These are phyloP conservation scores for Taphrina betulina DNA, from an alignment of 1,139 yeast genomes.

Conservation along the genomic window DNA sequence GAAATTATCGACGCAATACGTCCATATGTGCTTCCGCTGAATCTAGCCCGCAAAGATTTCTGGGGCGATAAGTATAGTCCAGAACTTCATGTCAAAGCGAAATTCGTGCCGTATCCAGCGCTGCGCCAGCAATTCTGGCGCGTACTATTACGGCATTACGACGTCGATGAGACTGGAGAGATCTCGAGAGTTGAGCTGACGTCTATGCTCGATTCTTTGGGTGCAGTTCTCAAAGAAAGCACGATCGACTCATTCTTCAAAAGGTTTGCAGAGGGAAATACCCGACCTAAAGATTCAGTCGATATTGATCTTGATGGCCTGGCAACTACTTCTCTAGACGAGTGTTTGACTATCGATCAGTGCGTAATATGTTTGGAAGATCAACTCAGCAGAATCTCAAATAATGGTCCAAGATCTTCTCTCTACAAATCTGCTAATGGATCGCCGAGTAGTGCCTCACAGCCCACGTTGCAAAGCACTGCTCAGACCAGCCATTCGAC, in stretches of 20 bases:
- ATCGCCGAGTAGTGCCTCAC: neutral
- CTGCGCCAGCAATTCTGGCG: conserved; percentile 72
- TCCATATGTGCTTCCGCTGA: conserved; percentile 39
- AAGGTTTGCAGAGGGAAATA: conserved; percentile 41
- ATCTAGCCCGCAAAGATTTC: conserved; percentile 43
- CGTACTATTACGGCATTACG: conserved; percentile 59
- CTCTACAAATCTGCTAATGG: neutral
- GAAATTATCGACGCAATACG: conserved; percentile 4
- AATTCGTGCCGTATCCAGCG: conserved; percentile 66
- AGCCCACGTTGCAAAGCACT: neutral
- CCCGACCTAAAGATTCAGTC: conserved; percentile 43
- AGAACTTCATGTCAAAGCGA: conserved; percentile 57
- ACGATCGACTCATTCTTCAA: conserved; percentile 45
- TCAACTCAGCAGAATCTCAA: conserved; percentile 40
- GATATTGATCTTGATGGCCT: conserved; percentile 19
- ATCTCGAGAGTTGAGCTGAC: conserved; percentile 59
- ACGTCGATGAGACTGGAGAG: conserved; percentile 48
- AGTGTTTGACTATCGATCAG: conserved; percentile 57
- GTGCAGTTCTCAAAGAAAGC: conserved; percentile 51
- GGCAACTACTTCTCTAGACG: conserved; percentile 46
- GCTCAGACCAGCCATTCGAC: neutral
- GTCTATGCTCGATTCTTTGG: conserved; percentile 61
- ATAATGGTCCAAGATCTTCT: neutral
- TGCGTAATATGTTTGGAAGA: conserved; percentile 57
- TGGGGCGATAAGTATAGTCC: conserved; percentile 53